These are phyloP conservation scores for Neurospora sp. DNA, from an alignment of 495 filamentous ascomycete genomes.

Conservation along the genomic window DNA sequence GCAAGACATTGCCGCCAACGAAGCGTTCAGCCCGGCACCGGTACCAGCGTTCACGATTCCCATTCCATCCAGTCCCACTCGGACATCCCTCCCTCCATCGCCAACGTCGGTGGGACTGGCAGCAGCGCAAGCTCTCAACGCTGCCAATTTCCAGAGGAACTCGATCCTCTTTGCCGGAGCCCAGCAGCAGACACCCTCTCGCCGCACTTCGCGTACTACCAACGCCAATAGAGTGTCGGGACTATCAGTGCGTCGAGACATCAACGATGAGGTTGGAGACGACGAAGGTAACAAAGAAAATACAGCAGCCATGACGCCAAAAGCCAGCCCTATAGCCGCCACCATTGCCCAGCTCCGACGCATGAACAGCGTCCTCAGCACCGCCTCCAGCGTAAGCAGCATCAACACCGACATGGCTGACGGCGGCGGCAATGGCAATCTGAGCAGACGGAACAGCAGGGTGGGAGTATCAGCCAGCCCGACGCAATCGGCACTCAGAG, in stretches of 20 bases:
- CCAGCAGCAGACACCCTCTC: not conserved
- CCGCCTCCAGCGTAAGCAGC: slow-evolving; percentile 7
- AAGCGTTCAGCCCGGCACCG: not conserved
- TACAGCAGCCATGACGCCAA: not conserved
- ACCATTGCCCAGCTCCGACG: slow-evolving; percentile 15
- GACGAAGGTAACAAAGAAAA: not conserved
- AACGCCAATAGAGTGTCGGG: not conserved
- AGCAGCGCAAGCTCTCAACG: slow-evolving; percentile 5
- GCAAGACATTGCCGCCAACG: slow-evolving; percentile 4
- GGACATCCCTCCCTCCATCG: not conserved
- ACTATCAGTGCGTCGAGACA: not conserved
- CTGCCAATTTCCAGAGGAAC: slow-evolving; percentile 1
- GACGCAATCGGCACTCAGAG: not conserved
- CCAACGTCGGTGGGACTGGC: not conserved
- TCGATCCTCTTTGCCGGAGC: not conserved
- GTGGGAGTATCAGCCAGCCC: not conserved
- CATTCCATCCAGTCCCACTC: not conserved
- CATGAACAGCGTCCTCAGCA: slow-evolving; percentile 17
- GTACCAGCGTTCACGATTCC: not conserved
- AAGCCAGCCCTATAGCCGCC: not conserved
- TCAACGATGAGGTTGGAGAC: not conserved
- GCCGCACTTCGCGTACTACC: not conserved
- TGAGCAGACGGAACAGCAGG: not conserved
- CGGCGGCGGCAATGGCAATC: not conserved
- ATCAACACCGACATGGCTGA: not conserved